These are phyloP conservation scores for Bipolaris bicolor DNA, from an alignment of 2,329 filamentous ascomycete species.

Conservation along the genomic window DNA sequence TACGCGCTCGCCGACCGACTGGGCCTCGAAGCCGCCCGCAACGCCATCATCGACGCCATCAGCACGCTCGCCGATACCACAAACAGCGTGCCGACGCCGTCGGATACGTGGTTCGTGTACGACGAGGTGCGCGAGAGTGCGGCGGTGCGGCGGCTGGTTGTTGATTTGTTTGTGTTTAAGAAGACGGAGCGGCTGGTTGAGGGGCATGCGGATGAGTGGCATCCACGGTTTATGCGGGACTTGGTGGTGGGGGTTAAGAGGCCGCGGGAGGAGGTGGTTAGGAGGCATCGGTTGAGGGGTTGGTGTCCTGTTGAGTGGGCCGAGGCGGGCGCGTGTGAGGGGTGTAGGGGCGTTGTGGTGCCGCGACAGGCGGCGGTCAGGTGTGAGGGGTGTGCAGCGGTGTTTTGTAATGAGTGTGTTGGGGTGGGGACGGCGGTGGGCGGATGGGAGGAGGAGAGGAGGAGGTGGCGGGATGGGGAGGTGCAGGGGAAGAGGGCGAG, in stretches of 20 bases:
- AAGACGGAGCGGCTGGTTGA: conserved; percentile 58
- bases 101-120: conserved; percentile 57
- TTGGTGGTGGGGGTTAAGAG: conserved; percentile 45
- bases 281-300: conserved; percentile 50
- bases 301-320: conserved; percentile 49
- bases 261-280: conserved; percentile 51
- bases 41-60: conserved; percentile 53
- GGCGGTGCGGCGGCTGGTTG: conserved; percentile 50
- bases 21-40: conserved; percentile 54
- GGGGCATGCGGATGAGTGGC: conserved; percentile 52
- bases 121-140: conserved; percentile 50
- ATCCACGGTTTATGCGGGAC: too few relatives aligned
- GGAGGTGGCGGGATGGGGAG: conserved; percentile 11
- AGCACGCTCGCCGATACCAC: conserved; percentile 55
- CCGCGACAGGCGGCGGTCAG: conserved; percentile 46
- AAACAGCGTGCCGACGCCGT: conserved; percentile 58
- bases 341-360: conserved; percentile 48
- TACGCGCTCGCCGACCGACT: conserved; percentile 56
- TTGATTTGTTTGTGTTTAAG: conserved; percentile 60
- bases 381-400: conserved; percentile 52
- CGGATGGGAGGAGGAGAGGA: conserved; percentile 24
- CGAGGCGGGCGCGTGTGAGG: conserved; percentile 46
- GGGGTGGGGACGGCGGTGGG: conserved; percentile 40
- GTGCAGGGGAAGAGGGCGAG: conserved; percentile 23
- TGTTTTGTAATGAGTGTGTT: conserved; percentile 52